Evolutionary conservation across 2,329 filamentous ascomycete genomes (phyloP).

Genomic region (Pyricularia sp.): DNA sequence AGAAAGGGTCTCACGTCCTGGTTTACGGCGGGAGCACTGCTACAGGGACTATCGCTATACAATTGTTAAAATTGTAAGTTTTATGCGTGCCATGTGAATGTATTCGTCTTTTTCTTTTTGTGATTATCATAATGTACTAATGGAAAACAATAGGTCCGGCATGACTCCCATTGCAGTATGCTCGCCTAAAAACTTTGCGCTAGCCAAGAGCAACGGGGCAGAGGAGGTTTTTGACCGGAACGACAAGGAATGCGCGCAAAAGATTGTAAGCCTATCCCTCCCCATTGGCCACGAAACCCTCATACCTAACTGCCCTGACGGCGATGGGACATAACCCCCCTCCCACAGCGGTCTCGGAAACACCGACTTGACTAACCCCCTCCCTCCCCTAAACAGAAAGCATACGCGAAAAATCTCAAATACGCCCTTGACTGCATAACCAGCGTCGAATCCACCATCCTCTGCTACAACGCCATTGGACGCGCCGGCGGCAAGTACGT

Average conservation of each 20-base stretch:
- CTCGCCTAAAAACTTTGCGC: slow-evolving; percentile 8
- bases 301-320: too few species aligned
- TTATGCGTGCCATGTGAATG: background rate
- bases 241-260: slow-evolving; percentile 10
- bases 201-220: slow-evolving; percentile 9
- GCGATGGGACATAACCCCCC: too few species aligned
- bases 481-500: slow-evolving; percentile 8
- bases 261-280: slow-evolving; percentile 7
- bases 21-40: slow-evolving; percentile 28
- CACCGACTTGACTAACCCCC: too few species aligned
- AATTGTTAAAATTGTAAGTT: slow-evolving; percentile 22
- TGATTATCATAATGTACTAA: too few species aligned
- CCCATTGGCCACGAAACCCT: too few species aligned
- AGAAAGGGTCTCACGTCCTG: slow-evolving; percentile 15
- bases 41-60: slow-evolving; percentile 26
- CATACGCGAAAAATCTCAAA: background rate
- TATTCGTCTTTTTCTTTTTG: too few species aligned
- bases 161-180: slow-evolving; percentile 9
- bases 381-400: too few species aligned
- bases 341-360: too few species aligned
- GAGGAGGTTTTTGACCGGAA: slow-evolving; percentile 12
- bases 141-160: background rate
- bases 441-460: slow-evolving; percentile 8
- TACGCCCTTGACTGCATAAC: slow-evolving; percentile 12
- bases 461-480: slow-evolving; percentile 11